These are phyloP conservation scores for Emergomyces africanus DNA, from an alignment of 2,329 filamentous ascomycete species.

Conservation along the genomic window DNA sequence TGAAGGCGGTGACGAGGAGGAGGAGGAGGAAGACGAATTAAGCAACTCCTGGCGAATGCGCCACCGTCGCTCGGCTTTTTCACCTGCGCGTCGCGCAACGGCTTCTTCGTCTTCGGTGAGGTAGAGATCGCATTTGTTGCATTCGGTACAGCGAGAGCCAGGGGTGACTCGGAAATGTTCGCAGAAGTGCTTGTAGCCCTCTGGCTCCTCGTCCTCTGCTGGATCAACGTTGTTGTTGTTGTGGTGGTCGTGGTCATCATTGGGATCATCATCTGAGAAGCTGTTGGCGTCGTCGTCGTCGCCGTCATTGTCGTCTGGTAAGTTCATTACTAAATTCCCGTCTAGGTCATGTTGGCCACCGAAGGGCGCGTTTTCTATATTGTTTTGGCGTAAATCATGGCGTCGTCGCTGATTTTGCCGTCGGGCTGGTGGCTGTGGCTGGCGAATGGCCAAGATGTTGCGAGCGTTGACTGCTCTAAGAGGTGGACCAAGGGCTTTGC, in stretches of 20 bases:
- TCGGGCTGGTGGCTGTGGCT: neutral
- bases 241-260: slow-evolving; percentile 7
- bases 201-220: slow-evolving; percentile 33
- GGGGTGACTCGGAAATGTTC: slow-evolving; percentile 82
- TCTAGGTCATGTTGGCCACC: slow-evolving; percentile 32
- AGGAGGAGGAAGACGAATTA: slow-evolving; percentile 3
- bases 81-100: slow-evolving; percentile 54
- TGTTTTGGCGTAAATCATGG: neutral
- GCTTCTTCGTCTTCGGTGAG: slow-evolving; percentile 59
- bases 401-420: neutral
- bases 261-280: neutral
- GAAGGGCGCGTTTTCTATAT: slow-evolving; percentile 14
- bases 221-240: slow-evolving; percentile 11
- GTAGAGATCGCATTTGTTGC: slow-evolving; percentile 64
- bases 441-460: neutral
- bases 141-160: slow-evolving; percentile 63
- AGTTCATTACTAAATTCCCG: neutral
- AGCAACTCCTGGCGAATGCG: slow-evolving; percentile 45
- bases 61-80: slow-evolving; percentile 61
- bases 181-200: slow-evolving; percentile 90
- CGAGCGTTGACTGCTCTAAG: slow-evolving; percentile 6
- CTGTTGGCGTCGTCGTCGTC: slow-evolving; percentile 16
- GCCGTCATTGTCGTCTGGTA: slow-evolving; percentile 10
- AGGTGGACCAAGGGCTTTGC: slow-evolving; percentile 44
- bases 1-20: neutral